Evolutionary conservation across 2,329 filamentous ascomycete species (phyloP), one percentile per base, ranked within the genome.

Genomic region (Sporothrix brunneoviolacea): DNA sequence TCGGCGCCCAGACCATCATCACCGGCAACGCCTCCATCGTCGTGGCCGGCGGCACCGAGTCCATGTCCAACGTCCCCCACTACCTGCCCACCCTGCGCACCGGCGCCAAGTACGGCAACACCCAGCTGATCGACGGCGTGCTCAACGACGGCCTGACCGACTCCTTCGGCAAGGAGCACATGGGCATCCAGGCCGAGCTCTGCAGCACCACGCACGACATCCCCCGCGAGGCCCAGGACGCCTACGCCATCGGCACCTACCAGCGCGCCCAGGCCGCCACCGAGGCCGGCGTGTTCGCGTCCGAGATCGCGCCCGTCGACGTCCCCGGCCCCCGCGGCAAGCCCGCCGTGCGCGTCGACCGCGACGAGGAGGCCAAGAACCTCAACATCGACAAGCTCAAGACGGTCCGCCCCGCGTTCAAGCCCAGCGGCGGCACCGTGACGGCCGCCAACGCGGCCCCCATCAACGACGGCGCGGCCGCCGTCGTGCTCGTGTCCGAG

Each of bases 21-120:
- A 95, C 91, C 48, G 91, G 93, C 60, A 95, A 89, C 66, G 91
- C 91, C 58, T 84, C 88, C 61, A 84, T 96, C 58, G 83, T 98
- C 58, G 89, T 98, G 54, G 93, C 91, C 58, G 93, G 91, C 65
- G 93, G 93, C 61, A 83, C 91, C 60, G 93, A 98, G 76, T 95
- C 90, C 76, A 98, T 98, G 93, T 95, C 91, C 65, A 97, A 97
- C 75, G 79, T 86, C 49, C 93, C 93, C 46, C 91, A 98, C 76
- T 98, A 98, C 76, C 85, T 96, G 48, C 87, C 90, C 58, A 87
- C 76, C 68, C 77, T 95, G 61, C 87, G 93, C 68, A 85, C 72
- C 59, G 93, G 93, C 60, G 83, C 86, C 69, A 97, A 97, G 74
- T 98, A 94, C 70, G 93, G 93, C 62, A 82, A 97, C 72, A 86